phyloP scores from a whole-genome alignment of 331 rosid species.

The Dryas integrifolia region DNA sequence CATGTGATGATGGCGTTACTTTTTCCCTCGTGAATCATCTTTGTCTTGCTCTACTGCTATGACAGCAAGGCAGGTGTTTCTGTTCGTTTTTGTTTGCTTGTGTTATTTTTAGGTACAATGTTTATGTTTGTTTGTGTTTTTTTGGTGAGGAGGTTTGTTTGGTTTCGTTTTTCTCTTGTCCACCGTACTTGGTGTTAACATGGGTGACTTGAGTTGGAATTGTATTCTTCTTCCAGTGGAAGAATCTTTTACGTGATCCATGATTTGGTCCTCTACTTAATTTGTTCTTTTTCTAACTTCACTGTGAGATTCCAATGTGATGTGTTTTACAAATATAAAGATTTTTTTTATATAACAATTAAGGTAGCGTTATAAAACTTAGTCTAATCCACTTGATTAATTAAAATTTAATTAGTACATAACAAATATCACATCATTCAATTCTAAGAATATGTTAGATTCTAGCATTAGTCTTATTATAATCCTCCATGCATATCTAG shows the following conservation, averaged over 20 bases:
- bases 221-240: slow-evolving; percentile 3
- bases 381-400: no score
- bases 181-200: background rate
- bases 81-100: background rate
- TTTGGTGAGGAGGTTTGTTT: background rate
- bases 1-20: background rate
- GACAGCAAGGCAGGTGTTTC: background rate
- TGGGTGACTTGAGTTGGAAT: slow-evolving; percentile 1
- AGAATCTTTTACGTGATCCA: background rate
- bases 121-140: background rate
- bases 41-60: background rate
- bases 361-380: background rate
- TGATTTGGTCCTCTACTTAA: background rate
- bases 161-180: background rate
- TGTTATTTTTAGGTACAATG: background rate
- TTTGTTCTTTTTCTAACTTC: background rate
- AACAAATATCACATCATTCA: no score
- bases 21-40: slow-evolving; percentile 12
- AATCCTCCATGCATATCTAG: no score
- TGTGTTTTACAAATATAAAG: background rate
- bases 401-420: no score
- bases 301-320: background rate
- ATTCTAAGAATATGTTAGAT: no score
- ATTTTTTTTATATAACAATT: background rate
- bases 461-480: no score